Base-by-base conservation (phyloP, 2,329 filamentous ascomycete species). In the Clonostachys rosea region DNA sequence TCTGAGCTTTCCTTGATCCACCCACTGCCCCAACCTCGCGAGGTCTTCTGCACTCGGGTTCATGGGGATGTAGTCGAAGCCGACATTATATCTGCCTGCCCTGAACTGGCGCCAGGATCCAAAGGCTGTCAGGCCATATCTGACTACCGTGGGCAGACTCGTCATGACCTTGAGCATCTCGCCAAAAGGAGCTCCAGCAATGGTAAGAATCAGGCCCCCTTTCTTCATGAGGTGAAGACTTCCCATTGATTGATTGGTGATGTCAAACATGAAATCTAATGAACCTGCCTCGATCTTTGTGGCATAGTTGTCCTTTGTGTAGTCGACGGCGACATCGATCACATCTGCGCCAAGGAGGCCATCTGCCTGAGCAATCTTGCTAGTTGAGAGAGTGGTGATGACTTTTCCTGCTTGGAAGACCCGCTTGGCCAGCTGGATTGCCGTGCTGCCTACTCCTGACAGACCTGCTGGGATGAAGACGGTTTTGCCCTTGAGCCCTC, bases 261-360 rank as follows among this genome's bases (percentile, higher is more conserved):
- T 73, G 55, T 73, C 71, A 33, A 71, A 68, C 42, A 73, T 55
- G 51, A 71, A 70, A 55, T 74, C 70, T 20, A 73, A 64, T 0
- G 57, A 63, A 7, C 58, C 54, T 13, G 55, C 56, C 3, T 62
- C 56, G 37, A 73, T 64, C 18, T 44, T 52, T 14, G 48, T 50
- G 33, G n/a, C 2, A 14, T 53, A 47, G 13, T 56, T 44, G 8
- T 50, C 37, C 33, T 51, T 53, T 10, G 54, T 56, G 45, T 58
- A 58, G 43, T 58, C 56, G 42, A 6, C 49, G 57, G 56, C 39
- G 33, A 68, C 51, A 54, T 73, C 70, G 0, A 69, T 64, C 0
- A 62, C 59, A 1, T 57, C 62, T 30, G 67, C 56, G 2, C 69
- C 69, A 10, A 74, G 55, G 8, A 69, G 52, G 45, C 68, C 63